Evolutionary conservation across 2,329 filamentous ascomycete species (phyloP).

Genomic region (Claviceps cyperi): DNA sequence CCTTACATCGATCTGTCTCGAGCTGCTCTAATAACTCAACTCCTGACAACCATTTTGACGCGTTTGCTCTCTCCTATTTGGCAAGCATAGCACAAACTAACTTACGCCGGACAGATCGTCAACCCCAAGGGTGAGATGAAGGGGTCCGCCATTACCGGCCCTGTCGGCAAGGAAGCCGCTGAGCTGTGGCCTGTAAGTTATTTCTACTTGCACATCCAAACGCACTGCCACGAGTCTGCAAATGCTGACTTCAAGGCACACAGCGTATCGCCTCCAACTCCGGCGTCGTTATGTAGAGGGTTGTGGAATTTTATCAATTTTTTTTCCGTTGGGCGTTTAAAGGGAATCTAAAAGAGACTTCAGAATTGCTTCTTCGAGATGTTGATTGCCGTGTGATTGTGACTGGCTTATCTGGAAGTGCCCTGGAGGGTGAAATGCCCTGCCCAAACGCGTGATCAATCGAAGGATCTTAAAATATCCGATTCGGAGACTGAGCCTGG

Average conservation of each 20-base stretch:
- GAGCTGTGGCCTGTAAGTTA: slow-evolving; percentile 94
- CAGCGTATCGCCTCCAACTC: slow-evolving; percentile 99
- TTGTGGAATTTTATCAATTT: background rate
- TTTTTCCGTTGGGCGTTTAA: slow-evolving; percentile 37
- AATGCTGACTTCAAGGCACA: background rate
- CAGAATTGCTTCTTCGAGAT: background rate
- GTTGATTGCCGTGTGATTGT: background rate
- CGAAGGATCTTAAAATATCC: no score
- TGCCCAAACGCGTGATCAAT: no score
- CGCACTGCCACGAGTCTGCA: background rate
- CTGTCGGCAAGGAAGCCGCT: slow-evolving; percentile 98
- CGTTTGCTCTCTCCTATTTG: background rate
- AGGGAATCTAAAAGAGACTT: slow-evolving; percentile 23
- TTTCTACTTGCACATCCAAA: background rate
- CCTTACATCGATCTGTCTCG: background rate
- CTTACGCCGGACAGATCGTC: slow-evolving; percentile 65
- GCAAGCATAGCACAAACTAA: background rate
- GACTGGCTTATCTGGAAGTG: background rate
- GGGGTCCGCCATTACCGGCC: slow-evolving; percentile 97
- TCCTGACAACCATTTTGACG: background rate
- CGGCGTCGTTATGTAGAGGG: slow-evolving; percentile 88
- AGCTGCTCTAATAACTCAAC: background rate
- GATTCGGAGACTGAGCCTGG: no score
- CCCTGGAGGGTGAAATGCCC: background rate
- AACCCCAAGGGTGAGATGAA: slow-evolving; percentile 99